Base-by-base conservation (phyloP, 1,284 basidiomycete species). In the Afroboletus lepidellus region DNA sequence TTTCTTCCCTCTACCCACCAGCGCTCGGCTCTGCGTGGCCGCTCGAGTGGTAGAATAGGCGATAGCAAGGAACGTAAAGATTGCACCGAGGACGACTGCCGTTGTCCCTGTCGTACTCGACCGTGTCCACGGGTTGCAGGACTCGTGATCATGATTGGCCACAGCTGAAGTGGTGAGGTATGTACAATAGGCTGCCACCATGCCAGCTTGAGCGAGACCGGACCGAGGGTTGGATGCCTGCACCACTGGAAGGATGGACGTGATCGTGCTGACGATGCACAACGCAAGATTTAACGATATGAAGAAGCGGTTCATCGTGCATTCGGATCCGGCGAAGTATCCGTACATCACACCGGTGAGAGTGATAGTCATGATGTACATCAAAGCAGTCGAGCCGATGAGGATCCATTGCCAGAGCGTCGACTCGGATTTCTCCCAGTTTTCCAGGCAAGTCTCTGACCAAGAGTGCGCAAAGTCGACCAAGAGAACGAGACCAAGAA, bases 401-500 rank as follows among this genome's bases (percentile, higher is more conserved):
- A 99, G 85, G 54, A 97, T 86, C 83, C 91, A 98, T 72, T 98
- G 94, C 96, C 96, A 99, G 48, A 96, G 74, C 58, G 90, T 91
- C 12, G 94, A 95, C 47, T 83, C 78, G 30, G 86, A 86, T 54
- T 84, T 82, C 69, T 98, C 95, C 94, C 94, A 98, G 57, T 92
- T 92, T 61, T 98, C 90, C 46, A 98, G 81, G 66, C 96, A 98
- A 13, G 87, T 95, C 73, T 99, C 96, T 30, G 94, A 94, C 94
- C 94, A 99, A 2, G 93, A 90, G 67, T 99, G 97, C 0, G 96
- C 97, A 69, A 99, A 98, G 77, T 99, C 96, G 71, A 99, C 92
- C 52, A 99, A 85, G 38, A 99, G 86, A 51, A 99, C 93, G 34
- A 99, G 87, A 41, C 97, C 97, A 59, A 99, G 87, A 48, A 96